Percentiles rank a stretch among this genome's conserved stretches.
Evolutionary conservation across 345 rosid genomes (phyloP).

Genomic region (Anacardium occidentale): DNA sequence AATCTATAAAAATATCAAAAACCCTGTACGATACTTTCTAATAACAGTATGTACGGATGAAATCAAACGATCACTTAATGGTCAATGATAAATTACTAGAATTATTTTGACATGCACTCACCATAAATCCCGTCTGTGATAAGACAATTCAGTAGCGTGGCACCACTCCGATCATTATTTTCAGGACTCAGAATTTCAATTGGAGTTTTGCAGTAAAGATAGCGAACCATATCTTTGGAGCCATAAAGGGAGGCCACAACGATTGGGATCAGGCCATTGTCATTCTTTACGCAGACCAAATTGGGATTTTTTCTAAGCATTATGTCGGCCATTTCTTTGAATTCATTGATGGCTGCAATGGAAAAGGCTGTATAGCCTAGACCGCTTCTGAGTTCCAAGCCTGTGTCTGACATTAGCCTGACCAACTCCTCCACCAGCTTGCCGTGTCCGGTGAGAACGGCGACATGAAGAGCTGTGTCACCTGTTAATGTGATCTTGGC

Average conservation of each 20-base stretch:
- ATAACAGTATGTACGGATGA: too few relatives aligned
- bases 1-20: too few relatives aligned
- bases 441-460: constrained; percentile 2
- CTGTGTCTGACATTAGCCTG: constrained; percentile 4
- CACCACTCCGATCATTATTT: constrained; percentile 19
- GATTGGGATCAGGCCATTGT: constrained; percentile 12
- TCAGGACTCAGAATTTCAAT: not conserved
- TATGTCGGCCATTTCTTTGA: not conserved
- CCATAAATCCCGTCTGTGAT: constrained; percentile 22
- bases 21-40: too few relatives aligned
- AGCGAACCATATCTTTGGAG: constrained; percentile 10
- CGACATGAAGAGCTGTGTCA: constrained; percentile 22
- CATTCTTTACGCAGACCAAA: constrained; percentile 3
- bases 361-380: constrained; percentile 24
- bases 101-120: constrained; percentile 1
- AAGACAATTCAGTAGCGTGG: constrained; percentile 22
- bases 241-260: constrained; percentile 24
- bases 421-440: constrained; percentile 15
- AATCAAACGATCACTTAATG: too few relatives aligned
- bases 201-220: not conserved
- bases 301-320: constrained; percentile 4
- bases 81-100: too few relatives aligned
- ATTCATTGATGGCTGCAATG: constrained; percentile 19
- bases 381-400: constrained; percentile 7
- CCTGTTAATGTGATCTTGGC: constrained; percentile 15